These are phyloP conservation scores for Teratosphaeria nubilosa DNA, from an alignment of 2,329 filamentous ascomycete species.

Conservation along the genomic window DNA sequence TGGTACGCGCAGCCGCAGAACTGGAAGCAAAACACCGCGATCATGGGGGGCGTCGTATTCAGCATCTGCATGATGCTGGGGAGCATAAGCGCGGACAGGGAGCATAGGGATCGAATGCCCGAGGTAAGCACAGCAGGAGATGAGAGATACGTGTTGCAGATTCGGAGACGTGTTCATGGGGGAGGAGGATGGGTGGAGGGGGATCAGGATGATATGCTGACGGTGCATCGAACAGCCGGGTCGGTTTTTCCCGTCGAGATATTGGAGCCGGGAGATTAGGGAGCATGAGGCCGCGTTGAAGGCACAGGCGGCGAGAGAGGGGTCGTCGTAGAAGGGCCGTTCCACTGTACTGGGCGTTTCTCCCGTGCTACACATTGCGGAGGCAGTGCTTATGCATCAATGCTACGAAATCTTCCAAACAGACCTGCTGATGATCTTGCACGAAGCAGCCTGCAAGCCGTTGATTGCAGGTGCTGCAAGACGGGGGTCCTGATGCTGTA, in stretches of 20 bases:
- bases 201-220: neutral
- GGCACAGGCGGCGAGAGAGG: slow-evolving; percentile 7
- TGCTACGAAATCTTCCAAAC: neutral
- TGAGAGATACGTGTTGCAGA: neutral
- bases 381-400: neutral
- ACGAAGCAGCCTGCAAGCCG: no score
- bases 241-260: slow-evolving; percentile 74
- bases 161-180: neutral
- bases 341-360: neutral
- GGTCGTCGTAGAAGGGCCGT: neutral
- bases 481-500: no score
- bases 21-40: slow-evolving; percentile 85
- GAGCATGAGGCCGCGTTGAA: slow-evolving; percentile 53
- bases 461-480: no score
- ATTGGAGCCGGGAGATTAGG: slow-evolving; percentile 63
- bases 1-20: slow-evolving; percentile 94
- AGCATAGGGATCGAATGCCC: slow-evolving; percentile 65
- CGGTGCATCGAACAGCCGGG: slow-evolving; percentile 34
- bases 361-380: neutral
- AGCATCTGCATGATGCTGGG: slow-evolving; percentile 60
- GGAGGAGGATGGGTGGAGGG: neutral
- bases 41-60: slow-evolving; percentile 58
- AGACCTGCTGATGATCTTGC: no score
- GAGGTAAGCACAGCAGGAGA: slow-evolving; percentile 34
- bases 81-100: slow-evolving; percentile 61